Conservation (phyloP, 208 protist species). For the Trypanosoma boissoni region DNA sequence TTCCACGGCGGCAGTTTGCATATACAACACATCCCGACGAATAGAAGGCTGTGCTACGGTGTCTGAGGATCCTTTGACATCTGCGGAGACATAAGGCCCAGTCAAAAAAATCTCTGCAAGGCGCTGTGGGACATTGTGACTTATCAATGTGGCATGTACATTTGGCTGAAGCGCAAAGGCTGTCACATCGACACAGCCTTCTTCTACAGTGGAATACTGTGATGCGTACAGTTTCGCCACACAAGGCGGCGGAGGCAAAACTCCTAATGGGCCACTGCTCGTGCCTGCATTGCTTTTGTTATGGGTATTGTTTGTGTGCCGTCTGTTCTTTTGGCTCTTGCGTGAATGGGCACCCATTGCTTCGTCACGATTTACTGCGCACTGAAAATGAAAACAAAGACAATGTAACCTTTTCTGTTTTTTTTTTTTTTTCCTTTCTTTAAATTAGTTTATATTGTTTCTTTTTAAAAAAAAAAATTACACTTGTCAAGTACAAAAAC, state of each 20-base stretch:
- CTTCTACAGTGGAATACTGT: constrained; percentile 45
- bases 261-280: too few relatives aligned
- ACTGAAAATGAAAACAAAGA: too few relatives aligned
- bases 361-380: too few relatives aligned
- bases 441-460: too few relatives aligned
- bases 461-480: too few relatives aligned
- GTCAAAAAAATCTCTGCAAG: constrained; percentile 48
- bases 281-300: constrained; percentile 15
- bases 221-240: constrained; percentile 37
- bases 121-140: constrained; percentile 37
- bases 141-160: constrained; percentile 36
- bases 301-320: constrained; percentile 8
- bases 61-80: too few relatives aligned
- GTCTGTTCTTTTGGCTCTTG: constrained; percentile 7
- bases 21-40: constrained; percentile 41
- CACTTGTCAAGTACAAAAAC: too few relatives aligned
- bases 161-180: constrained; percentile 40
- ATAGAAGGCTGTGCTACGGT: too few relatives aligned
- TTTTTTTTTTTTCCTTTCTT: not conserved
- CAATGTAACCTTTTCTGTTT: not conserved
- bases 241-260: constrained; percentile 26
- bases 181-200: constrained; percentile 48
- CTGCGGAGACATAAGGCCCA: constrained; percentile 3
- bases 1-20: constrained; percentile 52
- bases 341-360: constrained; percentile 16